These are phyloP conservation scores for Phlebiopsis flavidoalba DNA, from an alignment of 768 basidiomycete genomes.

Conservation along the genomic window DNA sequence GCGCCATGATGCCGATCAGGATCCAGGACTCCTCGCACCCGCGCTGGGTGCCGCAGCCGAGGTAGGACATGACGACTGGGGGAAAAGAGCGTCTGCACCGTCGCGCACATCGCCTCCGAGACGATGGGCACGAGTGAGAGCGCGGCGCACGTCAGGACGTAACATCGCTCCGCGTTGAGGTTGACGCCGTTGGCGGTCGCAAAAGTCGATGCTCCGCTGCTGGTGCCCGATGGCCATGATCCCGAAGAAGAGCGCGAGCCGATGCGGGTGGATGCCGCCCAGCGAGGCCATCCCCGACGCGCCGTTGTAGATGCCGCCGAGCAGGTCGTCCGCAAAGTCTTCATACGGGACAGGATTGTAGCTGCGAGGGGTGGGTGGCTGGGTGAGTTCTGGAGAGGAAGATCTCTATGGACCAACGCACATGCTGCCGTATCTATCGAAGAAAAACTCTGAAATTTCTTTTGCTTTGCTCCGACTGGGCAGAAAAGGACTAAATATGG, in stretches of 20 bases:
- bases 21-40: slow-evolving; percentile 46
- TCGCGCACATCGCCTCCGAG: slow-evolving; percentile 39
- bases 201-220: slow-evolving; percentile 36
- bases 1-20: slow-evolving; percentile 37
- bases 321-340: slow-evolving; percentile 36
- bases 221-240: slow-evolving; percentile 40
- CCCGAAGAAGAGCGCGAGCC: slow-evolving; percentile 49
- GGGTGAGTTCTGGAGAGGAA: background rate
- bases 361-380: slow-evolving; percentile 24
- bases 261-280: slow-evolving; percentile 38
- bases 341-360: slow-evolving; percentile 39
- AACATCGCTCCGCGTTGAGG: slow-evolving; percentile 34
- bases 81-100: slow-evolving; percentile 44
- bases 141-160: slow-evolving; percentile 43
- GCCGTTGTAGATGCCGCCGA: slow-evolving; percentile 38
- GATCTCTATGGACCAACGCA: slow-evolving; percentile 23
- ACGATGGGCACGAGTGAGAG: slow-evolving; percentile 41
- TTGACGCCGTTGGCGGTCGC: slow-evolving; percentile 18
- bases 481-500: slow-evolving; percentile 34
- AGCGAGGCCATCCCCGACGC: slow-evolving; percentile 26
- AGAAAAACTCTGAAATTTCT: slow-evolving; percentile 38
- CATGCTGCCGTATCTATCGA: slow-evolving; percentile 35
- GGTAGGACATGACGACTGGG: slow-evolving; percentile 37
- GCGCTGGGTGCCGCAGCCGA: slow-evolving; percentile 37
- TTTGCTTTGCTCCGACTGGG: slow-evolving; percentile 36